Conservation (phyloP, 768 basidiomycete species). For the Aureoboletus auriporus region DNA sequence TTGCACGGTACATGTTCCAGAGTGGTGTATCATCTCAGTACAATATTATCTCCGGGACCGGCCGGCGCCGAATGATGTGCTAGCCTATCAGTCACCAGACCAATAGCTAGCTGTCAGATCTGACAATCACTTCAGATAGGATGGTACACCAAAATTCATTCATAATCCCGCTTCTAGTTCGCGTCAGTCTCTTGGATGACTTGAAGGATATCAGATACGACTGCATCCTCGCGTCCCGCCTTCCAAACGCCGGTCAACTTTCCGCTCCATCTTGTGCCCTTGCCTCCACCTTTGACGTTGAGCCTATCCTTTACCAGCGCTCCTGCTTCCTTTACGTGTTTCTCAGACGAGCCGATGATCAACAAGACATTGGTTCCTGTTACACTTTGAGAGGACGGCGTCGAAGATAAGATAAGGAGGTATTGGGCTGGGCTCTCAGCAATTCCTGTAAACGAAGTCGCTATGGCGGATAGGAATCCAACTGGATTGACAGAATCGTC, state of each 20-base stretch:
- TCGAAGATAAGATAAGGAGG: constrained; percentile 56
- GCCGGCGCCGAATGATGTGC: too few relatives aligned
- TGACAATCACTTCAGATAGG: background rate
- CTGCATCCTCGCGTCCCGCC: constrained; percentile 16
- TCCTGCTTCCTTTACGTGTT: constrained; percentile 54
- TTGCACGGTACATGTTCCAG: too few relatives aligned
- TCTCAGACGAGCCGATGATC: constrained; percentile 57
- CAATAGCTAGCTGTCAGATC: too few relatives aligned
- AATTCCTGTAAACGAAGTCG: constrained; percentile 39
- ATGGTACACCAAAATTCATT: too few relatives aligned
- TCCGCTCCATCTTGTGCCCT: constrained; percentile 73
- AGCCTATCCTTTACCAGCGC: constrained; percentile 54
- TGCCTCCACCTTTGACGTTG: constrained; percentile 73
- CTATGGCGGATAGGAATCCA: constrained; percentile 55
- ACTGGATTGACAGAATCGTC: constrained; percentile 61
- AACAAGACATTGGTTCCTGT: constrained; percentile 53
- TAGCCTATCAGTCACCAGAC: background rate
- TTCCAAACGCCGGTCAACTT: constrained; percentile 51
- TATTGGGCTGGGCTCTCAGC: constrained; percentile 27
- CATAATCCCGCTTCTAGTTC: background rate
- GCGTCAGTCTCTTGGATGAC: constrained; percentile 8
- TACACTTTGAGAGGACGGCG: constrained; percentile 51
- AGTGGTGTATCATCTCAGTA: too few relatives aligned
- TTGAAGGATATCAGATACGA: constrained; percentile 17
- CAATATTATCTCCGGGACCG: too few relatives aligned